Evolutionary conservation across 1,284 basidiomycete species (phyloP), one percentile per base, ranked within the genome.

Genomic region (Marasmius tenuissimus): DNA sequence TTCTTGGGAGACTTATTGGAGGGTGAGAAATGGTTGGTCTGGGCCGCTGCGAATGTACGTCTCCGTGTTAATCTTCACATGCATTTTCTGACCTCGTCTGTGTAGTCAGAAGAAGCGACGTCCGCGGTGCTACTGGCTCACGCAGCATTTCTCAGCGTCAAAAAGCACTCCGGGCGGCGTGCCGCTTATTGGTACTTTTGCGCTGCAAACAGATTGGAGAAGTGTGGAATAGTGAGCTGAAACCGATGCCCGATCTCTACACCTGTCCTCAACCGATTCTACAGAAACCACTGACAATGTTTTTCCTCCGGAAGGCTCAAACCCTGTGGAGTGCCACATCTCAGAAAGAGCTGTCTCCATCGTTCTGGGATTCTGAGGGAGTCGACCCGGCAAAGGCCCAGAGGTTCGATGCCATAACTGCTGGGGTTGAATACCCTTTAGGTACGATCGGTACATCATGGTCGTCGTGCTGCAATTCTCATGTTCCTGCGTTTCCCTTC

Each of bases 201-300:
- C 51, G 88, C 92, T 47, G 92, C 91, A 0, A 87, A 84, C 61
- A 78, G 85, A 63, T 75, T 93, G 42, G 92, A 93, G 71, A 93
- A 91, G 74, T 88, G 85, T 66, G 91, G 91, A 33, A 87, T 92
- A 65, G 91, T 93, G 66, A 67, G 89, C 37, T 47, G 16, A n/a
- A 47, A 54, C 38, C 16, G 7, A 14, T 16, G n/a, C 33, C 11
- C 16, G 14, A 37, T 37, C 27, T 37, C 6, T 16, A 18, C 2
- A 54, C 7, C 20, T 11, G 11, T 38, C 12, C 16, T 54, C 12
- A 54, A n/a, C 12, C n/a, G 14, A 12, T 37, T n/a, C 45, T 62
- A 10, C 67, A 93, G 91, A 93, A 91, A 89, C 87, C 90, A 1
- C 71, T 93, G 57, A 92, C 92, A 0, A 88, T 91, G 81, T 85